Evolutionary conservation across 768 basidiomycete species (phyloP).

Genomic region (Podaxis rugospora): DNA sequence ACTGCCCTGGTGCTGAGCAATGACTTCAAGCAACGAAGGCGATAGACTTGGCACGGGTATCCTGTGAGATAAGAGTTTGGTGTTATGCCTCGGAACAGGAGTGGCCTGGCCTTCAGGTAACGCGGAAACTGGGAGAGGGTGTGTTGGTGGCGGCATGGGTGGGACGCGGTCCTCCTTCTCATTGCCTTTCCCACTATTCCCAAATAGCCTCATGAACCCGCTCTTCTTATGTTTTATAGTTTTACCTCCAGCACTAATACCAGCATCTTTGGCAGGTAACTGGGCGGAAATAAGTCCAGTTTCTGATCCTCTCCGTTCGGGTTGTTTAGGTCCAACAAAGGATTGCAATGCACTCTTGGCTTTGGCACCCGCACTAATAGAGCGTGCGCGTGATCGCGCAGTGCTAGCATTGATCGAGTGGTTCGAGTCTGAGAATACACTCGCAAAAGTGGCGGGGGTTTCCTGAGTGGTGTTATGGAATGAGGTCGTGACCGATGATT

Average conservation of each 20-base stretch:
- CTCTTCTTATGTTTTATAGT: conserved; percentile 74
- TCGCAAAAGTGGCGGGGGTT: background rate
- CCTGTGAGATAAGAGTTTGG: conserved; percentile 30
- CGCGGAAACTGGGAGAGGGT: conserved; percentile 23
- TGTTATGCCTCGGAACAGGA: conserved; percentile 12
- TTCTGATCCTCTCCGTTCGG: conserved; percentile 42
- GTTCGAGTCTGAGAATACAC: background rate
- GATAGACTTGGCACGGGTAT: conserved; percentile 40
- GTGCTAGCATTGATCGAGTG: background rate
- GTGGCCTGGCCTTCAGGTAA: conserved; percentile 17
- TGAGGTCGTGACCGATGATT: conserved; percentile 22
- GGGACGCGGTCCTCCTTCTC: conserved; percentile 50
- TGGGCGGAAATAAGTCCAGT: conserved; percentile 17
- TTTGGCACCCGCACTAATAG: conserved; percentile 57
- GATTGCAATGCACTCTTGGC: conserved; percentile 44
- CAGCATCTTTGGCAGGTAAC: conserved; percentile 3
- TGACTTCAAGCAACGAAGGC: conserved; percentile 25
- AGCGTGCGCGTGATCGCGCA: conserved; percentile 43
- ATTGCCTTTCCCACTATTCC: conserved; percentile 43
- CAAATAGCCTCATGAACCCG: conserved; percentile 73
- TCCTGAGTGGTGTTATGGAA: conserved; percentile 18
- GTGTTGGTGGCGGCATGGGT: conserved; percentile 36
- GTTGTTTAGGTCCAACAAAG: conserved; percentile 34
- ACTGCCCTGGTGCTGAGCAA: conserved; percentile 12
- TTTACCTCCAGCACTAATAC: conserved; percentile 31